Base-by-base conservation (phyloP, 1,139 yeast species). In the Hemisphaericaspora xylanilytica region DNA sequence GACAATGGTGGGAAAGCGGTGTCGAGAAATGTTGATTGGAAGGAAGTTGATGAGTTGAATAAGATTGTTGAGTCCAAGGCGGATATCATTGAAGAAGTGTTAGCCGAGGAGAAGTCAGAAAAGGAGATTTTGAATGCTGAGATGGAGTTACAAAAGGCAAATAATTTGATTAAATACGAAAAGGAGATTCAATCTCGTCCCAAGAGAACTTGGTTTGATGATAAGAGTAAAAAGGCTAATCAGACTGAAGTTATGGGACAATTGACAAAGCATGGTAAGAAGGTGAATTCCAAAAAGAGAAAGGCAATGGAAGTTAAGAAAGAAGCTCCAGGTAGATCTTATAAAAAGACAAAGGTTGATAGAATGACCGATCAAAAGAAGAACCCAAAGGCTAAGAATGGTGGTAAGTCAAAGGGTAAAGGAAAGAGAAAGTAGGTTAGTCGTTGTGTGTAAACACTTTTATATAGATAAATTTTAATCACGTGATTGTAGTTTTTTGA, bases 151-250 rank as follows among this genome's bases (percentile, higher is more conserved):
- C 78, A 76, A 48, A 88, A 86, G 61, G 95, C 96, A 41, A 83
- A 84, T 51, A 92, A 92, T 59, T 56, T 92, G 55, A 67, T 94
- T 51, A 85, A 78, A 55, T 89, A 86, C 55, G 80, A 79, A 48
- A 78, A 78, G 39, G 98, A 92, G 61, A 92, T 92, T 56, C 78
- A 80, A 49, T 70, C 96, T 2, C 77, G 97, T 55, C 98, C 98
- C 24, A 88, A 79, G 65, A 80, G 99, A 67, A 92, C 98, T 0
- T 92, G 99, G 99, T 92, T 92, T 63, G 94, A 87, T 60, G 84
- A 46, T 13, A 85, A 84, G 69, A 15, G 6, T 10, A 80, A 77
- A 51, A 51, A 53, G 39, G 11, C 6, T 22, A 53, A 59, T 42
- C 54, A 53, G 43, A 65, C 72, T 30, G 75, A 70, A 41, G 75